Conservation (phyloP, 345 rosid species). For the Rhodomyrtus tomentosa region DNA sequence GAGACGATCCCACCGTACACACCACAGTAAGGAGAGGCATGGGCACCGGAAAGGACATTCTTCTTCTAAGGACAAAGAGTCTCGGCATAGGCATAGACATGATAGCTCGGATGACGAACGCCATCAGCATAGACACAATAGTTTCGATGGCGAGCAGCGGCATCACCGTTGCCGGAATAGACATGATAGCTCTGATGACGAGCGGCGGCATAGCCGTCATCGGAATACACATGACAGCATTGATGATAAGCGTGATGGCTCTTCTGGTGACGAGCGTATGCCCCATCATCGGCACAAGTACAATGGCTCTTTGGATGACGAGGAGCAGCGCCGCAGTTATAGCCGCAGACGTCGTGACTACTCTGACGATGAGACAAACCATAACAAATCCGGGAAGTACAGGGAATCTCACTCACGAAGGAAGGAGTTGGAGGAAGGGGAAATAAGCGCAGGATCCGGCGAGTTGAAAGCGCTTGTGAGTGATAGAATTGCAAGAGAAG, state of each 20-base stretch:
- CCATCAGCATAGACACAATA: slow-evolving; percentile 11
- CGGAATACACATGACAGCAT: slow-evolving; percentile 10
- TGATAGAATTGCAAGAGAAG: slow-evolving; percentile 23
- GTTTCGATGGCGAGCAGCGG: slow-evolving; percentile 26
- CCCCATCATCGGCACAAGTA: slow-evolving; percentile 19
- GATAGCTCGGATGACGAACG: slow-evolving; percentile 19
- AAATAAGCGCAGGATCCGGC: slow-evolving; percentile 37
- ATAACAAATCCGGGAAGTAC: slow-evolving; percentile 16
- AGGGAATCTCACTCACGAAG: slow-evolving; percentile 16
- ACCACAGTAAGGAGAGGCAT: slow-evolving; percentile 29
- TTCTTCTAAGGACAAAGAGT: slow-evolving; percentile 32
- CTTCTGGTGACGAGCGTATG: slow-evolving; percentile 12
- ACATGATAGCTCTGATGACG: slow-evolving; percentile 23
- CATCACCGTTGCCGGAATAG: slow-evolving; percentile 9
- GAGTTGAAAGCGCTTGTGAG: slow-evolving; percentile 36
- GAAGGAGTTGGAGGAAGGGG: slow-evolving; percentile 58
- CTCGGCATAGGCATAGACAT: slow-evolving; percentile 19
- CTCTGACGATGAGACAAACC: neutral
- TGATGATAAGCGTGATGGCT: slow-evolving; percentile 31
- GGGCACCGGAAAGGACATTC: slow-evolving; percentile 40
- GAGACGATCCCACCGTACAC: slow-evolving; percentile 25
- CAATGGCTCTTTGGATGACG: slow-evolving; percentile 15
- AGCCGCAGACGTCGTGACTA: neutral
- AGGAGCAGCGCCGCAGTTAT: neutral
- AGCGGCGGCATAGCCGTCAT: slow-evolving; percentile 5